Evolutionary conservation across 2,329 filamentous ascomycete species (phyloP), one percentile per base, ranked within the genome.

Genomic region (Huntiella decipiens): DNA sequence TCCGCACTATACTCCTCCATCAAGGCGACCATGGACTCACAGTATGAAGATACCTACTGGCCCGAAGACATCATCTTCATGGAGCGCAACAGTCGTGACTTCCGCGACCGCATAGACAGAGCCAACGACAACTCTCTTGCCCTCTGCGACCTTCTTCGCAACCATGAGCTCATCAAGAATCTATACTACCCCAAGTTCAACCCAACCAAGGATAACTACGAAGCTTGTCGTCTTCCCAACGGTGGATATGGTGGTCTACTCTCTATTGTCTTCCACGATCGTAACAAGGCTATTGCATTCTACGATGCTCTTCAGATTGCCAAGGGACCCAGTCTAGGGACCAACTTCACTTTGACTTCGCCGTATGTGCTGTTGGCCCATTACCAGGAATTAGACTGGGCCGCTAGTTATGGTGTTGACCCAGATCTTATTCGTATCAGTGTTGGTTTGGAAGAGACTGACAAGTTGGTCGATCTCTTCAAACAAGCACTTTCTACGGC

Each of bases 81-180:
- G 65, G 91, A 98, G 63, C 75, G 88, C 51, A 98, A 98, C 61
- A 95, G 86, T 59, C 79, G 91, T 12, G 86, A 96, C 63, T 96
- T 95, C 59, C 72, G 79, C 15, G 72, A 73, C 12, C 75, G 91
- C 47, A 85, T 94, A 50, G 78, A 82, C 52, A 75, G 85, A 46
- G 83, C 93, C 56, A 95, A 95, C 57, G 60, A 65, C 43, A 95
- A 92, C 55, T 81, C 88, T 4, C 86, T 94, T 61, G 73, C 77
- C 45, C 80, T 96, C 51, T 87, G 80, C 53, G 72, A 80, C 28
- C 68, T 86, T 33, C 65, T 96, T 35, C 67, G 63, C 52, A 61
- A 65, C 1, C 78, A 69, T 55, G 63, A 65, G 8, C 57, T 66
- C 58, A 79, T 96, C 50, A 86, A 86, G 60, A 66, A 73, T 46